Conservation (phyloP, 345 rosid species). For the Bruguiera gymnorhiza region DNA sequence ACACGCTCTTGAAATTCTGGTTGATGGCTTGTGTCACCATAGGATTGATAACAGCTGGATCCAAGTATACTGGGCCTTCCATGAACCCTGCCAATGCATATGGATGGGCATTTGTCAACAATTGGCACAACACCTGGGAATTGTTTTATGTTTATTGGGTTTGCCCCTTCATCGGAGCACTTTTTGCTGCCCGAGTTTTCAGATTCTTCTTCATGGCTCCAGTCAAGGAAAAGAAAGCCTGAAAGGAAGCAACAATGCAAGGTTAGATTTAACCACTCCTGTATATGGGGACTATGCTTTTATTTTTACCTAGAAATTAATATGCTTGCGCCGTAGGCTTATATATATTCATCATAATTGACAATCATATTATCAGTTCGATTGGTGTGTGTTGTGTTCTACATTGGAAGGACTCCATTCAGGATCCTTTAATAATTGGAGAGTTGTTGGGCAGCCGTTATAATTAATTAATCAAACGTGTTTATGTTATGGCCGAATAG, state of each 20-base stretch:
- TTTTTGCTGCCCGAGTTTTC: slow-evolving; percentile 20
- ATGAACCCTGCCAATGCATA: slow-evolving; percentile 29
- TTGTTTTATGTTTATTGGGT: slow-evolving; percentile 28
- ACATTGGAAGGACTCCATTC: too few relatives aligned
- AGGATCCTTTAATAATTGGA: too few relatives aligned
- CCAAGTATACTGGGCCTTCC: slow-evolving; percentile 21
- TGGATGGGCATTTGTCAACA: slow-evolving; percentile 26
- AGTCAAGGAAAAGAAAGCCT: slow-evolving; percentile 19
- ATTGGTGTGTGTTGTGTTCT: too few relatives aligned
- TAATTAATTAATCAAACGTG: too few relatives aligned
- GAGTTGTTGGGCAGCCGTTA: too few relatives aligned
- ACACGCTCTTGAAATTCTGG: slow-evolving; percentile 15
- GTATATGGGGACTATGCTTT: too few relatives aligned
- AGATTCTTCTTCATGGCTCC: slow-evolving; percentile 13
- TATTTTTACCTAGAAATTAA: too few relatives aligned
- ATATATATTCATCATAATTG: too few relatives aligned
- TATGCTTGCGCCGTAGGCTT: too few relatives aligned
- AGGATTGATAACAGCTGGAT: slow-evolving; percentile 13
- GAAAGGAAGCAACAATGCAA: neutral
- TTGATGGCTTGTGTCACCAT: slow-evolving; percentile 4
- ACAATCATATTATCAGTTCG: too few relatives aligned
- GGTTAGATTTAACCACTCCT: neutral
- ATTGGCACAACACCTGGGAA: slow-evolving; percentile 26
- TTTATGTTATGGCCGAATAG: too few relatives aligned
- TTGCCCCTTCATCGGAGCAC: slow-evolving; percentile 23